Conservation (phyloP, 305 asterid genomes). For the Fraxinus floribunda region DNA sequence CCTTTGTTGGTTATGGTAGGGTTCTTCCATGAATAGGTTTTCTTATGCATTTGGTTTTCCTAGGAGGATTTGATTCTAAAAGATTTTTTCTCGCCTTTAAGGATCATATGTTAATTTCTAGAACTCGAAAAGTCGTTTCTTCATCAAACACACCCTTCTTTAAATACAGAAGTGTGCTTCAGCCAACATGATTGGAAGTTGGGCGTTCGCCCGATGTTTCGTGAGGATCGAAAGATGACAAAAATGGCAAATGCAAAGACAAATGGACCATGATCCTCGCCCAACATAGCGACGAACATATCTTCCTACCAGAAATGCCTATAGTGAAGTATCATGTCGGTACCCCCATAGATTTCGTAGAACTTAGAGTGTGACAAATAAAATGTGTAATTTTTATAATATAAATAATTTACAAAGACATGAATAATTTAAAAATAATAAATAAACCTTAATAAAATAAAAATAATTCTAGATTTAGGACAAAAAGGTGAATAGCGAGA, state of each 20-base stretch:
- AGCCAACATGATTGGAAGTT: neutral
- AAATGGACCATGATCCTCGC: neutral
- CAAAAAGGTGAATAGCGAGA: neutral
- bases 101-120: too few relatives aligned
- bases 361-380: too few relatives aligned
- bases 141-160: neutral
- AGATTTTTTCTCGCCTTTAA: too few relatives aligned
- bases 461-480: neutral
- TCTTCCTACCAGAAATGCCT: too few relatives aligned
- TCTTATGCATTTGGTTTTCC: neutral
- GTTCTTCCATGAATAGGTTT: neutral
- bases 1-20: neutral
- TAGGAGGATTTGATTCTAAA: neutral
- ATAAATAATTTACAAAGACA: neutral
- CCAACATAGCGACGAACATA: neutral
- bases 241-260: neutral
- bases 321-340: neutral
- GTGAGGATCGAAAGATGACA: neutral
- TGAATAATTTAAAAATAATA: too few relatives aligned
- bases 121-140: too few relatives aligned
- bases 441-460: neutral
- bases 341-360: neutral
- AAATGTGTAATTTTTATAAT: neutral
- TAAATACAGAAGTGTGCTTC: neutral
- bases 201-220: neutral